Conservation (phyloP, 2,329 filamentous ascomycete species). For the Cladophialophora carrionii region DNA sequence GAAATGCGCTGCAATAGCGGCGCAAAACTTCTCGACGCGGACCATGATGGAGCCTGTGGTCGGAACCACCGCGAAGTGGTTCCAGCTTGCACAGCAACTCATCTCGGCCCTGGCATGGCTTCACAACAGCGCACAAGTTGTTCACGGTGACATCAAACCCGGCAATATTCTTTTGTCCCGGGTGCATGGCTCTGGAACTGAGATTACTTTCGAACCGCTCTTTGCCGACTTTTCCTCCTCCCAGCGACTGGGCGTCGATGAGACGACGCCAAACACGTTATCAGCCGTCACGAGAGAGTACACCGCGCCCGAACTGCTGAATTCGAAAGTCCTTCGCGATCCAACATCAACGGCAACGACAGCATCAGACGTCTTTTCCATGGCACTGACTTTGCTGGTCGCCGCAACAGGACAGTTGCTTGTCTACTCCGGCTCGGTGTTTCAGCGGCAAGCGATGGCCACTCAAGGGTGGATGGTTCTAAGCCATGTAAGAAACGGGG, state of each 20-base stretch:
- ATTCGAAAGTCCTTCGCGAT: conserved; percentile 43
- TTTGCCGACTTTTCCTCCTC: conserved; percentile 53
- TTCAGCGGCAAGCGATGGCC: conserved; percentile 50
- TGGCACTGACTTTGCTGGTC: conserved; percentile 51
- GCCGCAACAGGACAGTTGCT: conserved; percentile 52
- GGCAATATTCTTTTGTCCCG: conserved; percentile 49
- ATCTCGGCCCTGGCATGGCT: conserved; percentile 51
- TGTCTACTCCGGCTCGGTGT: conserved; percentile 48
- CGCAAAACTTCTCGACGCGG: conserved; percentile 44
- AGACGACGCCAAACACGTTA: conserved; percentile 38
- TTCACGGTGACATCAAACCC: conserved; percentile 56
- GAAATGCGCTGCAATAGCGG: conserved; percentile 40
- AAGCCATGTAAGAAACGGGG: conserved; percentile 46
- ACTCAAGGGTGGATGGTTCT: conserved; percentile 50
- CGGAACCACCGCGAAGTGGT: conserved; percentile 46
- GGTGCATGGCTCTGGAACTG: conserved; percentile 10
- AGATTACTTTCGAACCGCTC: conserved; percentile 40
- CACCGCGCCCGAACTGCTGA: conserved; percentile 51
- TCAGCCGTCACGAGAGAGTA: conserved; percentile 52
- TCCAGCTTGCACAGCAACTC: conserved; percentile 47
- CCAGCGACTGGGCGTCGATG: conserved; percentile 36
- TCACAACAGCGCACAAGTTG: conserved; percentile 46
- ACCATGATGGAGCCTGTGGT: conserved; percentile 54
- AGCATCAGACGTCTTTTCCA: conserved; percentile 52
- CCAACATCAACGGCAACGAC: conserved; percentile 44